These are phyloP conservation scores for Hortaea werneckii DNA, from an alignment of 2,329 filamentous ascomycete species.

Conservation along the genomic window DNA sequence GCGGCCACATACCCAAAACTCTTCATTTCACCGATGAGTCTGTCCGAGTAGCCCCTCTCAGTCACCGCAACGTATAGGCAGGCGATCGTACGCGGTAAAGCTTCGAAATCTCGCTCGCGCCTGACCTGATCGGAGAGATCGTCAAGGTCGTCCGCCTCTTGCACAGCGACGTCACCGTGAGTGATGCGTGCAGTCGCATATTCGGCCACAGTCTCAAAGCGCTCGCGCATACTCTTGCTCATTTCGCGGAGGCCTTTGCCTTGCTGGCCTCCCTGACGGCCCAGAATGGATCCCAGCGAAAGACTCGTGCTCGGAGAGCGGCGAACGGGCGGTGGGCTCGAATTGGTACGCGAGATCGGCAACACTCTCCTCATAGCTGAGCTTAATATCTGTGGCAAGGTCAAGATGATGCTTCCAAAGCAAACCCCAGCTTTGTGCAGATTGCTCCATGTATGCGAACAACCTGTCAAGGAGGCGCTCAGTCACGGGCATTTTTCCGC, in stretches of 20 bases:
- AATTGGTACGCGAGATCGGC: constrained; percentile 38
- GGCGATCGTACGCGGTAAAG: constrained; percentile 40
- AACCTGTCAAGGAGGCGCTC: constrained; percentile 1
- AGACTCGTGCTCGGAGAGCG: constrained; percentile 43
- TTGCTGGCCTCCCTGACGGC: constrained; percentile 31
- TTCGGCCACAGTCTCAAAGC: constrained; percentile 31
- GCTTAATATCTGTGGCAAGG: constrained; percentile 32
- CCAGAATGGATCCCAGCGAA: constrained; percentile 50
- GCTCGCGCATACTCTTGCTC: constrained; percentile 29
- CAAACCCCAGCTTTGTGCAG: constrained; percentile 15
- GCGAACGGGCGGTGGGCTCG: constrained; percentile 30
- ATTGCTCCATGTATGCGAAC: constrained; percentile 26
- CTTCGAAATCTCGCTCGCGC: constrained; percentile 26
- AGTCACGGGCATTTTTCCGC: constrained; percentile 5
- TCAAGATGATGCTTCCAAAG: constrained; percentile 29
- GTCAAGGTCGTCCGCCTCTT: constrained; percentile 13
- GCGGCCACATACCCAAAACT: constrained; percentile 47
- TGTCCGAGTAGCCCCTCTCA: constrained; percentile 24
- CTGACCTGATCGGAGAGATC: constrained; percentile 14
- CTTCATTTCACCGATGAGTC: constrained; percentile 27
- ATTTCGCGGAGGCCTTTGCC: constrained; percentile 25
- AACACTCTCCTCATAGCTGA: constrained; percentile 45
- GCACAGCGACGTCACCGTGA: constrained; percentile 26
- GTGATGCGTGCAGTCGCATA: constrained; percentile 36
- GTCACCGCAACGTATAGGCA: constrained; percentile 37